Conservation (phyloP, 169 alveolate species). For the Toxoplasma gondii region DNA sequence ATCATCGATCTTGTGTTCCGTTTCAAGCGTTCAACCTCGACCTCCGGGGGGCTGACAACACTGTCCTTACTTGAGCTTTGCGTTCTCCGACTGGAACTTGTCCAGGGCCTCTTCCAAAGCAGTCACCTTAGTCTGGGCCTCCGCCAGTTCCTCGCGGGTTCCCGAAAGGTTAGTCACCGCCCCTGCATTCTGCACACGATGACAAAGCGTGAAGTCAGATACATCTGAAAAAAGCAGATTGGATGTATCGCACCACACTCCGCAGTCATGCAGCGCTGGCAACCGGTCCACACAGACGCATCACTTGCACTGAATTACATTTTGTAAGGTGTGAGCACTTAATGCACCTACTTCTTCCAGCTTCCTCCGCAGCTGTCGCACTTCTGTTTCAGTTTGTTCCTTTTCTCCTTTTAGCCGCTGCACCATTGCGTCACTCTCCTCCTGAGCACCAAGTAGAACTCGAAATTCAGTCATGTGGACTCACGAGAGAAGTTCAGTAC, state of each 20-base stretch:
- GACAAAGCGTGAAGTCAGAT: neutral
- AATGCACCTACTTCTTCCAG: neutral
- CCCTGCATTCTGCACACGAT: neutral
- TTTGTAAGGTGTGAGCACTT: neutral
- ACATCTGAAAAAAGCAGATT: too few species aligned
- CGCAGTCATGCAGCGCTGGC: too few species aligned
- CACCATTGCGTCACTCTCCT: constrained; percentile 45
- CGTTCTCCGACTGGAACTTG: neutral
- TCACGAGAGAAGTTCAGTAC: neutral
- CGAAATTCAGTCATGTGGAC: neutral
- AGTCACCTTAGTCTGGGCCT: neutral
- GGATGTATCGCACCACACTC: too few species aligned
- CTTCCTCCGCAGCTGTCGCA: neutral
- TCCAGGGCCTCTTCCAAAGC: neutral
- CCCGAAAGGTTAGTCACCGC: neutral
- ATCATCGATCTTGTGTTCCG: too few species aligned
- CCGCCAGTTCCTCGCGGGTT: neutral
- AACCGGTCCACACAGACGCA: too few species aligned
- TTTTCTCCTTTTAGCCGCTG: constrained; percentile 29
- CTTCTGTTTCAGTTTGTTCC: constrained; percentile 16
- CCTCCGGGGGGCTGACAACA: neutral
- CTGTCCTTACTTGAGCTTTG: constrained; percentile 5
- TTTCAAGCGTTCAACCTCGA: neutral
- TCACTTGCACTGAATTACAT: too few species aligned
- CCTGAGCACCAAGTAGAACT: constrained; percentile 34